phyloP scores from a whole-genome alignment of 73 alveolate species.

The Symbiodinium pilosum region DNA sequence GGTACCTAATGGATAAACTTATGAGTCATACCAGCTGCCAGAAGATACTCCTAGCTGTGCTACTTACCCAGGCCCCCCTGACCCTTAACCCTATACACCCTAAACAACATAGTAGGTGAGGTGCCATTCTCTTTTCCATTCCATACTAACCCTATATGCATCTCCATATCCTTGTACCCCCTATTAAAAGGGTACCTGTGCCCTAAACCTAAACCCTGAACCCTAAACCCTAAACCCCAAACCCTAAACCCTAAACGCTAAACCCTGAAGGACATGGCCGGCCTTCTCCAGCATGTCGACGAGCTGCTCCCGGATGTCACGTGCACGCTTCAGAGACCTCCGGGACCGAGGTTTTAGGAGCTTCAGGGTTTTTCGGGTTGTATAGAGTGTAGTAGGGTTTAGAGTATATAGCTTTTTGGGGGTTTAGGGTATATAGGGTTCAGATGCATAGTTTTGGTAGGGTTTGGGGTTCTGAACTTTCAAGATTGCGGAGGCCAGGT shows the following conservation, averaged over 20 bases:
- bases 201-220: no score
- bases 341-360: background rate
- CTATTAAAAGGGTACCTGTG: background rate
- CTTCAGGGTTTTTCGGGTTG: background rate
- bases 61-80: no score
- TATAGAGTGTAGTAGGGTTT: no score
- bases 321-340: conserved; percentile 99
- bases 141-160: background rate
- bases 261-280: background rate
- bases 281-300: conserved; percentile 99
- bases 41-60: no score
- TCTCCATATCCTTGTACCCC: background rate
- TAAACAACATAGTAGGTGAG: no score
- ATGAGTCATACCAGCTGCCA: no score
- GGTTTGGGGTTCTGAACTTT: background rate
- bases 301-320: conserved; percentile 99
- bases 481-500: background rate
- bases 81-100: no score
- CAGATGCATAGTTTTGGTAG: no score
- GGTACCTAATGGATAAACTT: no score
- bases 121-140: no score
- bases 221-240: no score
- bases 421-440: background rate
- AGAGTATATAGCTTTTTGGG: background rate
- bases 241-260: background rate